Evolutionary conservation across 768 basidiomycete genomes (phyloP).

Genomic region (Hypholoma fasciculare): DNA sequence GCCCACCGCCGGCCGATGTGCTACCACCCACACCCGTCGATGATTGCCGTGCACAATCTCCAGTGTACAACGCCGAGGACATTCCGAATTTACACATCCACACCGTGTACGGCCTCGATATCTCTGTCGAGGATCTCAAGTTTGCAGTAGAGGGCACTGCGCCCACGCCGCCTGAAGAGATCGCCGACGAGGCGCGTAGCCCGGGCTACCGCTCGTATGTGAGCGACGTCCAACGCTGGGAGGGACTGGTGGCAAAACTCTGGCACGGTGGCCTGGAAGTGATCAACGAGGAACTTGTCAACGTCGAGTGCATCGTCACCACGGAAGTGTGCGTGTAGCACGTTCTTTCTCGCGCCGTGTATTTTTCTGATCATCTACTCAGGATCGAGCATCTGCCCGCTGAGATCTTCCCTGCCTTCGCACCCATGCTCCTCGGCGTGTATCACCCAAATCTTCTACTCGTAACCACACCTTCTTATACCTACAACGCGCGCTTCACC

Average conservation of each 20-base stretch:
- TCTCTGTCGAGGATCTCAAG: conserved; percentile 51
- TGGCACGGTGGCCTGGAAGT: conserved; percentile 77
- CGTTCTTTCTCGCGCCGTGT: not conserved
- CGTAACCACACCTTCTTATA: conserved; percentile 84
- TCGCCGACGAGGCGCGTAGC: conserved; percentile 23
- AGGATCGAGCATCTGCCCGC: conserved; percentile 82
- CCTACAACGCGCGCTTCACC: conserved; percentile 77
- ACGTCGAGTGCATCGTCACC: conserved; percentile 70
- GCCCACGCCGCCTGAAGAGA: conserved; percentile 43
- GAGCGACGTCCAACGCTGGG: conserved; percentile 56
- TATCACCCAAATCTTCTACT: conserved; percentile 77
- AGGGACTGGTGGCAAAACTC: conserved; percentile 59
- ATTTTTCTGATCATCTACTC: conserved; percentile 1
- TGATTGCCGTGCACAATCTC: conserved; percentile 21
- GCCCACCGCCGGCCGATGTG: conserved; percentile 37
- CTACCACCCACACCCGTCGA: conserved; percentile 24
- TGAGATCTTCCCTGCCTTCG: conserved; percentile 58
- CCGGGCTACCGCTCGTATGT: conserved; percentile 22
- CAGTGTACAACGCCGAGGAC: conserved; percentile 39
- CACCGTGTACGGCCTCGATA: conserved; percentile 69
- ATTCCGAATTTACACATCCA: conserved; percentile 58
- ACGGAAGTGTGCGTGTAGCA: conserved; percentile 71
- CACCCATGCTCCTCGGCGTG: conserved; percentile 70
- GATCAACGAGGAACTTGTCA: conserved; percentile 65
- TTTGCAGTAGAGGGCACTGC: conserved; percentile 50